A percentile compares a stretch with the other conserved stretches of the same genome.
These are phyloP conservation scores for Quercus parvula DNA, from an alignment of 306 rosid genomes.

Conservation along the genomic window DNA sequence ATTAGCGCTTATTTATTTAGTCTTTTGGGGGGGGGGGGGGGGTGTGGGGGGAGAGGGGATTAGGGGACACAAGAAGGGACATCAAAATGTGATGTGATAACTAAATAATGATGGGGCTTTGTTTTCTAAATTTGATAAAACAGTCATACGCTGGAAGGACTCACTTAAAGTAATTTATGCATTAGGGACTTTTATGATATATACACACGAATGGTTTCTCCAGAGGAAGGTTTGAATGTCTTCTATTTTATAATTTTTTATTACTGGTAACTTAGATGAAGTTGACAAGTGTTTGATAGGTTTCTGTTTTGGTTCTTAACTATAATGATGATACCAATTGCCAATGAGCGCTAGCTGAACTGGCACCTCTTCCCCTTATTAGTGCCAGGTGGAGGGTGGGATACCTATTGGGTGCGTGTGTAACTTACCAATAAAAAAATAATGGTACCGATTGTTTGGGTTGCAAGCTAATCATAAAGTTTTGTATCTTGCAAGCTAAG, in stretches of 20 bases:
- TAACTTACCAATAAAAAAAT: not conserved
- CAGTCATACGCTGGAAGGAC: not conserved
- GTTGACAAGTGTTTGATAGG: conserved; percentile 11
- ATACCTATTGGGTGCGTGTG: too few species aligned
- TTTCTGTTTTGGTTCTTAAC: not conserved
- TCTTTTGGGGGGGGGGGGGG: too few species aligned
- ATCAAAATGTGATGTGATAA: not conserved
- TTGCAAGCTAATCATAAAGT: not conserved
- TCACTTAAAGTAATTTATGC: not conserved
- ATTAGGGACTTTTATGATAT: not conserved
- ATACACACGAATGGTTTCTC: not conserved
- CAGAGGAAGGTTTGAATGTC: not conserved
- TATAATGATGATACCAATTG: not conserved
- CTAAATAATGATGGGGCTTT: not conserved
- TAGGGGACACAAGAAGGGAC: not conserved
- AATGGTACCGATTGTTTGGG: not conserved
- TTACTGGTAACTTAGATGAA: not conserved
- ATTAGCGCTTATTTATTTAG: not conserved
- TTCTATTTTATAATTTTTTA: not conserved
- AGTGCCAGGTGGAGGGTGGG: too few species aligned
- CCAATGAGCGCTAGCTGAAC: too few species aligned
- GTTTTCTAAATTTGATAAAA: not conserved
- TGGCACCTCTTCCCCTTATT: too few species aligned
- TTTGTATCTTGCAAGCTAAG: conserved; percentile 5
- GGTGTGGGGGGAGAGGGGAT: not conserved